These are phyloP conservation scores for Colletotrichum truncatum DNA, from an alignment of 2,329 filamentous ascomycete species.

Conservation along the genomic window DNA sequence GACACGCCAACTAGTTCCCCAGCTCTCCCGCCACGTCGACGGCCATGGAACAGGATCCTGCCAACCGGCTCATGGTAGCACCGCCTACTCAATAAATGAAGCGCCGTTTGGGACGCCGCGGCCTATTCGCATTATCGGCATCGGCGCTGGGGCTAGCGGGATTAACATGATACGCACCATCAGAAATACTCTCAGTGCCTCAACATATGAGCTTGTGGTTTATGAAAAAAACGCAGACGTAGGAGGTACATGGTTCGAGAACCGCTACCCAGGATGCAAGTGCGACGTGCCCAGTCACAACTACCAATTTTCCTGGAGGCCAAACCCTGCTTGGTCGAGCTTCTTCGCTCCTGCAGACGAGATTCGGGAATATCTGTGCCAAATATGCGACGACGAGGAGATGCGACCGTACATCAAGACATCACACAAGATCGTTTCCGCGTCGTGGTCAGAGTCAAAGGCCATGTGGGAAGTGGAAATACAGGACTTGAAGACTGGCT, in stretches of 20 bases:
- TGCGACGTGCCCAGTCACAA: conserved; percentile 68
- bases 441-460: conserved; percentile 53
- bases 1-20: conserved; percentile 27
- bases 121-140: conserved; percentile 26
- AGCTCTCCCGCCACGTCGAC: conserved; percentile 31
- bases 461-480: conserved; percentile 54
- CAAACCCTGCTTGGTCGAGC: conserved; percentile 66
- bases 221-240: conserved; percentile 66
- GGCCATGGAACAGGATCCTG: conserved; percentile 18
- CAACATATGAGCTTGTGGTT: conserved; percentile 53
- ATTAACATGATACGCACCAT: conserved; percentile 49
- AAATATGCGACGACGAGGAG: conserved; percentile 56
- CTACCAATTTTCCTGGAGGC: conserved; percentile 70
- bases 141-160: conserved; percentile 31
- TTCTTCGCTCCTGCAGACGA: conserved; percentile 65
- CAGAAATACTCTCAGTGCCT: conserved; percentile 48
- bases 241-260: conserved; percentile 68
- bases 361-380: conserved; percentile 63
- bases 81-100: conserved; percentile 24
- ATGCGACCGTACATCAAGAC: conserved; percentile 55
- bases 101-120: conserved; percentile 26
- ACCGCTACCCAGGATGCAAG: conserved; percentile 65
- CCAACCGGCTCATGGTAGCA: conserved; percentile 4
- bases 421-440: conserved; percentile 50
- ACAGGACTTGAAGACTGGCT: conserved; percentile 46